A percentile compares a stretch with the other conserved stretches of the same genome.
Evolutionary conservation across 2,329 filamentous ascomycete genomes (phyloP).

Genomic region (Pyricularia sp.): DNA sequence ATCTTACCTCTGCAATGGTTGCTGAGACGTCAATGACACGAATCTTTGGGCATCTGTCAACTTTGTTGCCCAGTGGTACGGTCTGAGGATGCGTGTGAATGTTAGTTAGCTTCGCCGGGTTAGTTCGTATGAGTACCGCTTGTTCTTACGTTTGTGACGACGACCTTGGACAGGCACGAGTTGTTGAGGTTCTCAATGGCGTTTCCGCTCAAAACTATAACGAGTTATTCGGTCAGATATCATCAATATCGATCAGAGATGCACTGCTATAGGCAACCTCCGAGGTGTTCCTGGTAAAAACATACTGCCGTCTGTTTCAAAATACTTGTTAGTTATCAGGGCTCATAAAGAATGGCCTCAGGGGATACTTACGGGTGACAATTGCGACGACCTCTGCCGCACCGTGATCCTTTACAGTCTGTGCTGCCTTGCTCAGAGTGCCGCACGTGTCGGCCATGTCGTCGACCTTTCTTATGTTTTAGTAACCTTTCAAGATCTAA

Average conservation of each 20-base stretch:
- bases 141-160: conserved; percentile 61
- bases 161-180: conserved; percentile 66
- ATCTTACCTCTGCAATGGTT: conserved; percentile 52
- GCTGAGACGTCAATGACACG: conserved; percentile 89
- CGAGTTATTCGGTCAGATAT: conserved; percentile 50
- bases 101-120: not conserved
- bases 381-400: conserved; percentile 87
- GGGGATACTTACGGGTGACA: conserved; percentile 48
- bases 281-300: conserved; percentile 4
- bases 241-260: not conserved
- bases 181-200: conserved; percentile 80
- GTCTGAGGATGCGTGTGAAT: conserved; percentile 31
- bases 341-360: no score
- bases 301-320: conserved; percentile 4
- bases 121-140: not conserved
- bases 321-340: not conserved
- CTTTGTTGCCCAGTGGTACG: conserved; percentile 70
- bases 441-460: conserved; percentile 28
- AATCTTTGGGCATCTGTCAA: conserved; percentile 63
- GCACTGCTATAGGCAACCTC: no score
- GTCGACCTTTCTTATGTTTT: not conserved
- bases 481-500: not conserved
- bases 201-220: conserved; percentile 62
- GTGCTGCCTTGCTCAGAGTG: conserved; percentile 67
- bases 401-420: conserved; percentile 78